Evolutionary conservation across 495 filamentous ascomycete species (phyloP).

Genomic region (Podospora fimiseda): DNA sequence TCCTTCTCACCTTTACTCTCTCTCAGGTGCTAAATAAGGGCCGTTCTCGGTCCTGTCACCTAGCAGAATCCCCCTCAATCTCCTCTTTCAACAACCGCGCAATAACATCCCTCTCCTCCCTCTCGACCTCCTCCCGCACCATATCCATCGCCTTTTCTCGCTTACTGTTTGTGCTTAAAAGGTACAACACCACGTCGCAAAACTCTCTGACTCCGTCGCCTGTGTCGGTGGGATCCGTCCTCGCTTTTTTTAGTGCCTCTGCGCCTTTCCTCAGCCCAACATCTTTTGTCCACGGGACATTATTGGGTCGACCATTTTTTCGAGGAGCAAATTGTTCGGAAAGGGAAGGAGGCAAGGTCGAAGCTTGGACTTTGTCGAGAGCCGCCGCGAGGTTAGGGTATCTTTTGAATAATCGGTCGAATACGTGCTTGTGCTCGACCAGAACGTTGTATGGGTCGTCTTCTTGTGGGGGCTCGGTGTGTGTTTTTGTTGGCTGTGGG

Average conservation of each 20-base stretch:
- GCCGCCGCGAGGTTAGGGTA: constrained; percentile 47
- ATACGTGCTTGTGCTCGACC: constrained; percentile 35
- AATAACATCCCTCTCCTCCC: constrained; percentile 31
- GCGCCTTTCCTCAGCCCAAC: constrained; percentile 33
- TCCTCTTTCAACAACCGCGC: constrained; percentile 32
- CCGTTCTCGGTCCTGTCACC: too few relatives aligned
- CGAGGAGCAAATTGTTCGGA: not conserved
- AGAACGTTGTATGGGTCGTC: constrained; percentile 32
- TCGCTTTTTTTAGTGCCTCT: constrained; percentile 28
- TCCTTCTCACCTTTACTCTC: too few relatives aligned
- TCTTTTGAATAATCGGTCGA: constrained; percentile 44
- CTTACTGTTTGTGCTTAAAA: constrained; percentile 19
- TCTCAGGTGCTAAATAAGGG: not conserved
- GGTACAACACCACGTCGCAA: constrained; percentile 34
- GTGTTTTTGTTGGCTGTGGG: constrained; percentile 4
- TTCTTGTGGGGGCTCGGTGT: constrained; percentile 4
- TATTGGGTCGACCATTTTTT: constrained; percentile 2
- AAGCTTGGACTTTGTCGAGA: constrained; percentile 45
- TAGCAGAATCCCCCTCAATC: not conserved
- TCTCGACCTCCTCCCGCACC: constrained; percentile 25
- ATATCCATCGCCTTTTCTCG: constrained; percentile 9
- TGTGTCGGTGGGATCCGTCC: constrained; percentile 28
- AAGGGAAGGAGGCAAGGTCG: not conserved
- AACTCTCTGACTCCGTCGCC: constrained; percentile 45
- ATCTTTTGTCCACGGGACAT: constrained; percentile 36